Base-by-base conservation (phyloP, 441 rosid species). In the Manihot esculenta region DNA sequence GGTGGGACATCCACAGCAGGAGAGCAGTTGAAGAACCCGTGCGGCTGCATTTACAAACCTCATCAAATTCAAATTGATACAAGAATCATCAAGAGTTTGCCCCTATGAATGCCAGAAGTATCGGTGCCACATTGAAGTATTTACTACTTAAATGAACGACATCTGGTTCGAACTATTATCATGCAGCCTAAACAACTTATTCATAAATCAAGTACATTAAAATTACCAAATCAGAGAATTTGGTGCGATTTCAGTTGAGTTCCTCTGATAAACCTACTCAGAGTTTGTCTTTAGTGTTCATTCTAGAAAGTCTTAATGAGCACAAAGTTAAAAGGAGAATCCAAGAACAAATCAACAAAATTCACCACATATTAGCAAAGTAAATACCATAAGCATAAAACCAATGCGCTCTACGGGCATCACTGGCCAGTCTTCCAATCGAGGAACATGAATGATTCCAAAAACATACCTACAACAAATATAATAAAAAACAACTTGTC, bases 351-450 rank as follows among this genome's bases (percentile, higher is more conserved):
- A 7, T 7, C 14, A 50, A 0, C 6, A 4, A 10, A 59, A 45
- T 51, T 27, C 21, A 13, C 4, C 58, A 18, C 18, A 18, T 48
- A 13, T 50, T 9, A 51, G 64, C 17, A 42, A 47, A 64, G 61
- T 53, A 15, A 64, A 48, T 79, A 90, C 93, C 98, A 83, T 79
- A 9, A 91, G 88, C 72, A 82, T 83, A 79, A 89, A 89, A 61
- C 94, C 95, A 56, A 89, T 83, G 74, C 74, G 94, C 73, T 90
- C 97, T 26, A 87, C 95, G 0, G 97, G 97, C 97, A 89, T 93
- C 72, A 91, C 94, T 3, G 98, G 97, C 97, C 95, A 91, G 74
- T 93, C 96, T 83, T 93, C 96, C 78, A 93, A 79, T 73, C 97
- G 83, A 51, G 98, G 97, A 51, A 89, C 90, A 74, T 89, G 95